phyloP scores from a whole-genome alignment of 1,139 yeast genomes.

The Scheffersomyces segobiensis region DNA sequence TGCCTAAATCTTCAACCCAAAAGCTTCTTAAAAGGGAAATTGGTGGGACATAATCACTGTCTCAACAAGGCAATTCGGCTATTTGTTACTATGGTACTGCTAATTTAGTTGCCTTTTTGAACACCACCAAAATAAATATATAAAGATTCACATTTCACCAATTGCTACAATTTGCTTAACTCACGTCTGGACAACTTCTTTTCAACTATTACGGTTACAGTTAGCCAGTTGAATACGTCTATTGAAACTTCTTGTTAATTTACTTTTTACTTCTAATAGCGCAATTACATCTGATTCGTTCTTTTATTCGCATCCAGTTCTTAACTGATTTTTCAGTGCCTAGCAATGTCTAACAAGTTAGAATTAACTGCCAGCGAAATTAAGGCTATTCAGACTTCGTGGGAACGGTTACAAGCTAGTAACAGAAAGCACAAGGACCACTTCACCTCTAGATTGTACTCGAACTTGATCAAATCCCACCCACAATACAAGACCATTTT shows the following conservation, averaged over 20 bases:
- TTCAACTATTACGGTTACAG: not conserved
- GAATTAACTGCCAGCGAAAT: conserved; percentile 11
- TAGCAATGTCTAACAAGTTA: conserved; percentile 5
- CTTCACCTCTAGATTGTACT: conserved; percentile 31
- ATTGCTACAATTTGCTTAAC: not conserved
- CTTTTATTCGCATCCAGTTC: not conserved
- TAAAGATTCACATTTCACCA: not conserved
- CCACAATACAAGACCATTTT: conserved; percentile 27
- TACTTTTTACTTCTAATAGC: not conserved
- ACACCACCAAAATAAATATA: not conserved
- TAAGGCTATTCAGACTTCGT: conserved; percentile 26
- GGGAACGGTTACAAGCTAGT: conserved; percentile 32
- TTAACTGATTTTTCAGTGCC: not conserved
- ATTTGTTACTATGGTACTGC: not conserved
- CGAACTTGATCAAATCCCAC: conserved; percentile 36
- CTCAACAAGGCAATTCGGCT: not conserved
- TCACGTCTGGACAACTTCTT: not conserved
- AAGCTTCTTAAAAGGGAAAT: not conserved
- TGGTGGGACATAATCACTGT: not conserved
- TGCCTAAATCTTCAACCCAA: not conserved
- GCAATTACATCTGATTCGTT: not conserved
- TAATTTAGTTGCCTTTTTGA: not conserved
- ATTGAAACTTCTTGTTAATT: not conserved
- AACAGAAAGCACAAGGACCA: conserved; percentile 31
- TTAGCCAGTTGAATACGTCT: not conserved